A percentile compares a stretch with the other conserved stretches of the same genome.
These are phyloP conservation scores for Soucietia sequanensis DNA, from an alignment of 805 yeast genomes.

Conservation along the genomic window DNA sequence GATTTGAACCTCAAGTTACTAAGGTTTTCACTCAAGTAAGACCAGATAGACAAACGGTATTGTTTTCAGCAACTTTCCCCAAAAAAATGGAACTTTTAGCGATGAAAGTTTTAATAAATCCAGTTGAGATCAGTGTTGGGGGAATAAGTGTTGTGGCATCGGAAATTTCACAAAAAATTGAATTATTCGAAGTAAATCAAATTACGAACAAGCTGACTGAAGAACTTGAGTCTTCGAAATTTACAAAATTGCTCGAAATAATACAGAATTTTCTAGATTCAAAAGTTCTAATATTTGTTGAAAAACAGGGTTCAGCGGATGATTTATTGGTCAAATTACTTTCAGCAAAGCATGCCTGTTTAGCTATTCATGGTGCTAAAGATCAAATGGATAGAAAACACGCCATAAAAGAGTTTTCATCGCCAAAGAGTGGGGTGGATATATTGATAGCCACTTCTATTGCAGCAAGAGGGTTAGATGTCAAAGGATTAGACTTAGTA, in stretches of 20 bases:
- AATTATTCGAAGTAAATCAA: constrained; percentile 51
- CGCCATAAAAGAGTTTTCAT: constrained; percentile 65
- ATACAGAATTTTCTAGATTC: constrained; percentile 48
- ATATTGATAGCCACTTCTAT: constrained; percentile 89
- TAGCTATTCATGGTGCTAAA: constrained; percentile 88
- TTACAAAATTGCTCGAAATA: constrained; percentile 50
- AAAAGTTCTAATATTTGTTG: constrained; percentile 79
- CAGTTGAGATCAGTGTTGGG: constrained; percentile 78
- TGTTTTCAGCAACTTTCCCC: constrained; percentile 95
- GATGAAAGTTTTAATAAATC: constrained; percentile 55
- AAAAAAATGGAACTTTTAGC: constrained; percentile 76
- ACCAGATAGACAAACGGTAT: constrained; percentile 84
- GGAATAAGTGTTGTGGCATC: constrained; percentile 77
- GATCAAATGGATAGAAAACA: constrained; percentile 79
- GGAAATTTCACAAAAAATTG: constrained; percentile 72
- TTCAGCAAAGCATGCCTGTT: constrained; percentile 54
- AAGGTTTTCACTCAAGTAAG: constrained; percentile 74
- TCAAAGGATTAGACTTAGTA: constrained; percentile 78
- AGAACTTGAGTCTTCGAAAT: constrained; percentile 45
- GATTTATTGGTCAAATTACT: constrained; percentile 53
- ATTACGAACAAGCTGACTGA: constrained; percentile 25
- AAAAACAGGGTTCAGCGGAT: constrained; percentile 87
- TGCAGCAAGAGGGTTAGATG: constrained; percentile 94
- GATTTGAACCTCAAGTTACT: constrained; percentile 93
- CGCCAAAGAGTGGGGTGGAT: constrained; percentile 51